Conservation (phyloP, 2,329 filamentous ascomycete genomes). For the Dothideomycetes sp. region DNA sequence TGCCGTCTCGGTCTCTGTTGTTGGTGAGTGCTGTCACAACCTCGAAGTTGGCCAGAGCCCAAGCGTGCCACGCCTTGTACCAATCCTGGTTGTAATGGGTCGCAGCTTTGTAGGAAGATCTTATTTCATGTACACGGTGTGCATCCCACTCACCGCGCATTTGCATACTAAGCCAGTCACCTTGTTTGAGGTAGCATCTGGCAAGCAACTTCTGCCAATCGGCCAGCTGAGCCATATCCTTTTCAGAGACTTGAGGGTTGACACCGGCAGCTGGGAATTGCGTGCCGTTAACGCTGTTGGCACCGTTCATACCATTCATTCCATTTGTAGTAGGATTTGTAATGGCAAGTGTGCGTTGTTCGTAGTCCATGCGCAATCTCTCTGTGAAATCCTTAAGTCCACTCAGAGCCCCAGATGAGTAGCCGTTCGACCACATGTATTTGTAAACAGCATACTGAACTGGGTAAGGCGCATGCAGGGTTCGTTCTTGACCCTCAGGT, state of each 20-base stretch:
- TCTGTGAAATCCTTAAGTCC: constrained; percentile 54
- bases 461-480: constrained; percentile 54
- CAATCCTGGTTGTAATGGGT: constrained; percentile 90
- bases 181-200: constrained; percentile 91
- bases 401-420: constrained; percentile 53
- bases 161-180: constrained; percentile 85
- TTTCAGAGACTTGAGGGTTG: constrained; percentile 25
- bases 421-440: constrained; percentile 83
- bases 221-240: constrained; percentile 37
- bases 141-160: constrained; percentile 85
- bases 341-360: constrained; percentile 30
- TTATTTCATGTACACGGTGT: constrained; percentile 75
- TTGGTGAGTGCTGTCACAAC: constrained; percentile 77
- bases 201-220: constrained; percentile 66
- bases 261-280: constrained; percentile 23
- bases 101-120: constrained; percentile 83
- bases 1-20: constrained; percentile 51
- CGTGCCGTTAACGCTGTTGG: constrained; percentile 33
- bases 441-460: constrained; percentile 96
- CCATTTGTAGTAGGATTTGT: constrained; percentile 32
- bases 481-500: constrained; percentile 45
- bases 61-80: constrained; percentile 99
- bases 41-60: constrained; percentile 97
- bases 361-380: constrained; percentile 50
- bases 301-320: constrained; percentile 31